A percentile compares a stretch with the other conserved stretches of the same genome.
Conservation (phyloP, 768 basidiomycete species). For the Rhizopogon vesiculosus region DNA sequence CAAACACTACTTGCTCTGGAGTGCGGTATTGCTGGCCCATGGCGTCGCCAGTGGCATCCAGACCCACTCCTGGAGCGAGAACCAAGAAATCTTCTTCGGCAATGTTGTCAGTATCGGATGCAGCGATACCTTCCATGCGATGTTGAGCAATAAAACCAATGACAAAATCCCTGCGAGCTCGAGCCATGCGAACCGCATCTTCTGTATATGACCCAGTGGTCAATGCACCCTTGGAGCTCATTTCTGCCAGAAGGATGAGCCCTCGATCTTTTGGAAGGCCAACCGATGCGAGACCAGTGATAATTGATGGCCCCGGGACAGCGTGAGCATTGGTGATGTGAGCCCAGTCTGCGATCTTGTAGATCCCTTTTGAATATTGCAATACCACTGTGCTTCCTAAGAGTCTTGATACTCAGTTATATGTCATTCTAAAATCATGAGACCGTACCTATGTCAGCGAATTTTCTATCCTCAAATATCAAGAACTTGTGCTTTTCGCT, state of each 20-base stretch:
- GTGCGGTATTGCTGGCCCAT: conserved; percentile 97
- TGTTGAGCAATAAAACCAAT: conserved; percentile 94
- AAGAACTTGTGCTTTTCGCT: conserved; percentile 84
- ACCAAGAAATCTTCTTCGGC: conserved; percentile 79
- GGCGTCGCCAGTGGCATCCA: conserved; percentile 71
- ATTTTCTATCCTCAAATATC: conserved; percentile 98
- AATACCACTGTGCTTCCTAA: conserved; percentile 93
- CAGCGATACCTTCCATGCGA: conserved; percentile 69
- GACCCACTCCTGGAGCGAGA: conserved; percentile 88
- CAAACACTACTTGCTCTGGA: conserved; percentile 74
- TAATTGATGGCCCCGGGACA: conserved; percentile 92
- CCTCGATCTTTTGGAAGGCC: conserved; percentile 78
- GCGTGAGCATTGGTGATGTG: conserved; percentile 97
- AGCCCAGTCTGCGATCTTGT: conserved; percentile 93
- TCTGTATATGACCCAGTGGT: conserved; percentile 81
- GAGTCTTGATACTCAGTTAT: conserved; percentile 3
- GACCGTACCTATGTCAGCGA: conserved; percentile 88
- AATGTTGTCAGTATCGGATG: conserved; percentile 20
- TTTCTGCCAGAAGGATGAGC: conserved; percentile 89
- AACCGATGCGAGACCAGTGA: conserved; percentile 84
- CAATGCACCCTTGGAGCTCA: conserved; percentile 88
- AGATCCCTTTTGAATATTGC: conserved; percentile 90
- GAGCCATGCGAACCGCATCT: conserved; percentile 84
- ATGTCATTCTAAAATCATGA: neutral
- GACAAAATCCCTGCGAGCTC: conserved; percentile 78